Base-by-base conservation (phyloP, 208 protist species). In the Phytomonas sp. region DNA sequence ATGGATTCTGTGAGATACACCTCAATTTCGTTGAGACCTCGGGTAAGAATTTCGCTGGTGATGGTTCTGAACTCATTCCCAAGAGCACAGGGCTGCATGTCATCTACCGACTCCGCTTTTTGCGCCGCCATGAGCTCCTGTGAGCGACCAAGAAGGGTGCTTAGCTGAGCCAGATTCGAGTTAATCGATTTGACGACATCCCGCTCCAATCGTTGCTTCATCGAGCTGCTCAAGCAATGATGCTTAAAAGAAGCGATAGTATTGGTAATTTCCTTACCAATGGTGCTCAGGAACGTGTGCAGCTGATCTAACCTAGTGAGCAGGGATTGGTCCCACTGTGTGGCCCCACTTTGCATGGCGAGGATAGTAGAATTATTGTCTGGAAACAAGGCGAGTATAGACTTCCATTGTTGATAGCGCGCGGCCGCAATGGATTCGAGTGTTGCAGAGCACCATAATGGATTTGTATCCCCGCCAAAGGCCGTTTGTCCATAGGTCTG, bases 371-470 rank as follows among this genome's bases (percentile, higher is more conserved):
- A 65, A 34, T 78, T 46, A n/a, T 82, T 40, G 29, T 13, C 62
- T 32, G 61, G 70, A 33, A 69, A 66, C 68, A 31, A 74, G 56
- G 23, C 71, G 34, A 91, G 73, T 23, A 59, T 83, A 1, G 68
- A 68, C 59, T 67, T 70, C 56, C 81, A 62, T 70, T 92, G 80
- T 59, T 86, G 73, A 63, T 90, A 92, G 3, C 91, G 84, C n/a
- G 80, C 77, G 2, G 87, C 85, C 2, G 88, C 91, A 74, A 96
- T 87, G 59, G 85, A 76, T 68, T 96, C 87, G 28, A 96, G 66
- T 28, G 82, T 92, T 0, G 87, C 85, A 20, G 85, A 83, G 73
- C 83, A 85, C 89, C 88, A 93, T 62, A 93, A 63, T 26, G 78
- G 72, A 70, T 93, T 87, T 2, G 67, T 68, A 31, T 77, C 78